Evolutionary conservation across 2,329 filamentous ascomycete species (phyloP).

Genomic region (Neonectria coccinea): DNA sequence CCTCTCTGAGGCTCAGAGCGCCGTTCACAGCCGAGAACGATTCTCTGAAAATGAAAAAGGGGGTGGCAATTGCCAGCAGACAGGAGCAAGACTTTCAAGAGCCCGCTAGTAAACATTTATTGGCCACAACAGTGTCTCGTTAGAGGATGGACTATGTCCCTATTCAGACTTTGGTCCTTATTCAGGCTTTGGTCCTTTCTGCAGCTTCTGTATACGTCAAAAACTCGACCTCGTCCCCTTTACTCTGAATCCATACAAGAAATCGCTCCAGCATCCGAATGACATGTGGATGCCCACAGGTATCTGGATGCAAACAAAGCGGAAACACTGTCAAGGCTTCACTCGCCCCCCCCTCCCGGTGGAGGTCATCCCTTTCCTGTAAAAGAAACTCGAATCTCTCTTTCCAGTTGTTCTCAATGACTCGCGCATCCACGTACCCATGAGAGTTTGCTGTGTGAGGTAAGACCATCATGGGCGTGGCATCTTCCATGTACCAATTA

Average conservation of each 20-base stretch:
- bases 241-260: conserved; percentile 60
- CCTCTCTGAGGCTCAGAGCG: too few species aligned
- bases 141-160: too few species aligned
- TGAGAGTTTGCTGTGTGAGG: conserved; percentile 63
- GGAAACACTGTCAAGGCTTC: conserved; percentile 59
- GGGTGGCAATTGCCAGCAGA: too few species aligned
- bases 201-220: too few species aligned
- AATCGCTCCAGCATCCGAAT: conserved; percentile 62
- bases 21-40: too few species aligned
- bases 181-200: too few species aligned
- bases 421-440: conserved; percentile 67
- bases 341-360: conserved; percentile 43
- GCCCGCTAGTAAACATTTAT: too few species aligned
- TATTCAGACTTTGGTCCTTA: too few species aligned
- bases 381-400: conserved; percentile 69
- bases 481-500: conserved; percentile 64
- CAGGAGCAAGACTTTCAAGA: too few species aligned
- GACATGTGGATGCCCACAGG: conserved; percentile 70
- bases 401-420: conserved; percentile 71
- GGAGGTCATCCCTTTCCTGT: conserved; percentile 41
- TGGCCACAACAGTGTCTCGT: too few species aligned
- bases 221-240: conserved; percentile 5
- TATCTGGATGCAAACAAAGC: conserved; percentile 68
- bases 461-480: conserved; percentile 60
- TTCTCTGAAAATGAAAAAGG: too few species aligned